These are phyloP conservation scores for Fusarium haematococcum DNA, from an alignment of 2,329 filamentous ascomycete genomes.

Conservation along the genomic window DNA sequence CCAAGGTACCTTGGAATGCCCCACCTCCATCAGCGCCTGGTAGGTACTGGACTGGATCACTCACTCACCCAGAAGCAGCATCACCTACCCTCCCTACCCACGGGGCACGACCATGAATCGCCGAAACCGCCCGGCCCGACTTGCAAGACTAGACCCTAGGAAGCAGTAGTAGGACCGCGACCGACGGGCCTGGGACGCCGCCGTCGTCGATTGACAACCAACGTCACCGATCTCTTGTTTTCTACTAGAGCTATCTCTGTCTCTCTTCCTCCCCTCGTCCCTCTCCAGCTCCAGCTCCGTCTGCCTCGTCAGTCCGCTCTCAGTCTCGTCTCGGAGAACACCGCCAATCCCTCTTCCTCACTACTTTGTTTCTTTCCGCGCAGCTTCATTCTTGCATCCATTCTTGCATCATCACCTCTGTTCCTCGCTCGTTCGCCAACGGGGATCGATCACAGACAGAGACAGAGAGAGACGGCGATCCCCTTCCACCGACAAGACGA, in stretches of 20 bases:
- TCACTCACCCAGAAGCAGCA: slow-evolving; percentile 25
- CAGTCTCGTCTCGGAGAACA: slow-evolving; percentile 1
- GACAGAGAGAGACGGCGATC: slow-evolving; percentile 27
- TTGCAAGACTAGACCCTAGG: slow-evolving; percentile 13
- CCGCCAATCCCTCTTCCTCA: slow-evolving; percentile 12
- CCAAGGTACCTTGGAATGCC: slow-evolving; percentile 28
- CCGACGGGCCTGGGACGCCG: slow-evolving; percentile 36
- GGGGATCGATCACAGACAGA: slow-evolving; percentile 42
- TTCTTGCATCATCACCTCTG: background rate
- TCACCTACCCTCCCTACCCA: slow-evolving; percentile 1
- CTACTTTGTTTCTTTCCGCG: slow-evolving; percentile 7
- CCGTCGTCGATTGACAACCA: slow-evolving; percentile 41
- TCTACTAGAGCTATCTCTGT: slow-evolving; percentile 10
- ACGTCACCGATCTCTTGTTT: slow-evolving; percentile 37
- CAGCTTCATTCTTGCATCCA: slow-evolving; percentile 9
- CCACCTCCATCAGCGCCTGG: slow-evolving; percentile 23
- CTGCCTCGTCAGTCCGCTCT: background rate
- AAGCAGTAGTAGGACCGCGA: slow-evolving; percentile 7
- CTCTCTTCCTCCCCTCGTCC: slow-evolving; percentile 15
- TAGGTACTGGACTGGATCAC: slow-evolving; percentile 9
- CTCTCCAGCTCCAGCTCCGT: slow-evolving; percentile 16
- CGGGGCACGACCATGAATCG: slow-evolving; percentile 38
- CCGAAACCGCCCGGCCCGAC: slow-evolving; percentile 44
- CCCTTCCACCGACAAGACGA: slow-evolving; percentile 30
- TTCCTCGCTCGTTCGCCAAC: slow-evolving; percentile 6